Evolutionary conservation across 2,329 filamentous ascomycete species (phyloP).

Genomic region (Nothophoma quercina): DNA sequence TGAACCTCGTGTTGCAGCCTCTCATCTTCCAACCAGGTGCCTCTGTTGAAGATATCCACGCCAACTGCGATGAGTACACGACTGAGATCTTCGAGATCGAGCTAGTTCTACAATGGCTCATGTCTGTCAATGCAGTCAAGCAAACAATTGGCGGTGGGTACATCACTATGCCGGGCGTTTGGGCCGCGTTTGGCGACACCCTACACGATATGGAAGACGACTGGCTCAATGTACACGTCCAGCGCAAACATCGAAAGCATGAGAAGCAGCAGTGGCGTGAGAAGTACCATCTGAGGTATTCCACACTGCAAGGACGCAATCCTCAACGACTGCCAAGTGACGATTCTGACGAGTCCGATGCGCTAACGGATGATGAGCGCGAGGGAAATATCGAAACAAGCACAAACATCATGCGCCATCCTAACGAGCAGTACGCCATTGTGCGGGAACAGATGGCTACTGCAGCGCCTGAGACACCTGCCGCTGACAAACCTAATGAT

Average conservation of each 20-base stretch:
- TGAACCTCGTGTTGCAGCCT: conserved; percentile 69
- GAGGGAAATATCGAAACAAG: conserved; percentile 4
- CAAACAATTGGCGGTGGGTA: conserved; percentile 32
- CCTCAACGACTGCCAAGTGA: background rate
- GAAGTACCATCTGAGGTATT: conserved; percentile 30
- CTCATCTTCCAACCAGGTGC: conserved; percentile 69
- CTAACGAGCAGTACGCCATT: conserved; percentile 32
- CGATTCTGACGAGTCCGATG: conserved; percentile 1
- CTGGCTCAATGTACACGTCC: conserved; percentile 42
- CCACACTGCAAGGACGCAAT: conserved; percentile 15
- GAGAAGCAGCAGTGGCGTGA: conserved; percentile 34
- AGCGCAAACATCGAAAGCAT: conserved; percentile 30
- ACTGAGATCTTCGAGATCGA: conserved; percentile 45
- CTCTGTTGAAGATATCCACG: conserved; percentile 61
- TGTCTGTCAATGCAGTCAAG: conserved; percentile 32
- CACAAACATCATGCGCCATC: conserved; percentile 26
- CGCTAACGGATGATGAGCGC: background rate
- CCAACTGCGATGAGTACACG: conserved; percentile 39
- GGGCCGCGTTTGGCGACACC: conserved; percentile 45
- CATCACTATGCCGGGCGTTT: conserved; percentile 31
- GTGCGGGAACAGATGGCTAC: conserved; percentile 9
- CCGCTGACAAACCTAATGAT: background rate
- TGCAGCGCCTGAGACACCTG: conserved; percentile 2
- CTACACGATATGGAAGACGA: conserved; percentile 38
- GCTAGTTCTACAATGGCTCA: conserved; percentile 42